Conservation (phyloP, 2,329 filamentous ascomycete genomes). For the Phaeomoniella chlamydospora region DNA sequence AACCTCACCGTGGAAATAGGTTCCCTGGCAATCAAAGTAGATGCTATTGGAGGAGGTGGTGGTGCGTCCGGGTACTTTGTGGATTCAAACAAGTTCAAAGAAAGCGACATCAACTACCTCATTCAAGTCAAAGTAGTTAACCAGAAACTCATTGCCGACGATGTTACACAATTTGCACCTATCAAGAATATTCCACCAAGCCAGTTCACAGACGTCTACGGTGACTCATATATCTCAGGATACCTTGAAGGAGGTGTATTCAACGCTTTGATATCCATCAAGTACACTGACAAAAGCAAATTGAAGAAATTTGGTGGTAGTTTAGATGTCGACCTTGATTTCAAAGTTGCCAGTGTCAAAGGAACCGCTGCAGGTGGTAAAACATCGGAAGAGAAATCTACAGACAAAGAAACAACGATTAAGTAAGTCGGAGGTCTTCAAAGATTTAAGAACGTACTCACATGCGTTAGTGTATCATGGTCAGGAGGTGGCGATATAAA, state of each 20-base stretch:
- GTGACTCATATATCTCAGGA: conserved; percentile 16
- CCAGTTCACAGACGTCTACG: conserved; percentile 12
- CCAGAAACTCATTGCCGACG: conserved; percentile 11
- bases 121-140: conserved; percentile 15
- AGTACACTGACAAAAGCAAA: conserved; percentile 11
- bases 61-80: background rate
- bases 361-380: no score
- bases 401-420: conserved; percentile 11
- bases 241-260: conserved; percentile 17
- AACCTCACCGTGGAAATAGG: no score
- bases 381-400: no score
- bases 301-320: conserved; percentile 9
- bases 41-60: background rate
- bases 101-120: conserved; percentile 14
- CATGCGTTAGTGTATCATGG: no score
- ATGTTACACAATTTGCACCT: conserved; percentile 10
- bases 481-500: conserved; percentile 14
- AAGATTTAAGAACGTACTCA: no score
- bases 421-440: no score
- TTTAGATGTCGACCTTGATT: no score
- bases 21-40: background rate
- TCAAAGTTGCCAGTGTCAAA: no score
- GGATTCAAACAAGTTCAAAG: conserved; percentile 8
- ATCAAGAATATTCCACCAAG: conserved; percentile 5
- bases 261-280: conserved; percentile 14